A percentile compares a stretch with the other conserved stretches of the same genome.
These are phyloP conservation scores for Trifolium fragiferum DNA, from an alignment of 306 rosid species.

Conservation along the genomic window DNA sequence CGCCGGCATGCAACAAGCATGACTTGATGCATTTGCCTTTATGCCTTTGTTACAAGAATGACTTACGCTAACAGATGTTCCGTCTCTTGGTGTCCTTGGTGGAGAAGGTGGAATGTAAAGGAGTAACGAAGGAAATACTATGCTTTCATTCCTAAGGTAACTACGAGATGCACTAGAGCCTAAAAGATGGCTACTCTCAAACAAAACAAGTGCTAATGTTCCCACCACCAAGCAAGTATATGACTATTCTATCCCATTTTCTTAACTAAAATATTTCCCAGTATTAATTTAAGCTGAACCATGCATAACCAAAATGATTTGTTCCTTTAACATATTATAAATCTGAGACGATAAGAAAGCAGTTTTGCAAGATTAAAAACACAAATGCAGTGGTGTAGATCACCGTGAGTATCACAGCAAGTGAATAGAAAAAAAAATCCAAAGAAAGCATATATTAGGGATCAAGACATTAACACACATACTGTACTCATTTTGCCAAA, in stretches of 20 bases:
- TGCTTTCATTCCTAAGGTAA: slow-evolving; percentile 26
- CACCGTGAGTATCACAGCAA: neutral
- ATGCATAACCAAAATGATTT: slow-evolving; percentile 15
- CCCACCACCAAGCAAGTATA: slow-evolving; percentile 14
- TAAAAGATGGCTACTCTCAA: slow-evolving; percentile 25
- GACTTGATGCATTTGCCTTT: slow-evolving; percentile 16
- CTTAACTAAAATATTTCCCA: slow-evolving; percentile 7
- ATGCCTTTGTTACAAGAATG: slow-evolving; percentile 22
- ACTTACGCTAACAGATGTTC: slow-evolving; percentile 22
- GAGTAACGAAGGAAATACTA: neutral
- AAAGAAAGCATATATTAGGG: neutral
- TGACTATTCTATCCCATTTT: slow-evolving; percentile 29
- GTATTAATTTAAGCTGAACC: slow-evolving; percentile 9
- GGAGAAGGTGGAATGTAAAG: slow-evolving; percentile 31
- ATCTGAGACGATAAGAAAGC: slow-evolving; percentile 16
- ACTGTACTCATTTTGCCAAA: slow-evolving; percentile 16
- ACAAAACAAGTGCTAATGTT: neutral
- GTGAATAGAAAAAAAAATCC: slow-evolving; percentile 1
- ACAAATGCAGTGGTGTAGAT: slow-evolving; percentile 1
- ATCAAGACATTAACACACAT: slow-evolving; percentile 12
- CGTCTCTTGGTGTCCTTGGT: slow-evolving; percentile 16
- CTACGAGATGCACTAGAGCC: slow-evolving; percentile 24
- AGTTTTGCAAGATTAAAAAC: slow-evolving; percentile 23
- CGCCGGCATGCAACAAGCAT: slow-evolving; percentile 21
- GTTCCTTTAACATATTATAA: slow-evolving; percentile 6